Conservation (phyloP, 768 basidiomycete genomes). For the Termitomyces sp. region DNA sequence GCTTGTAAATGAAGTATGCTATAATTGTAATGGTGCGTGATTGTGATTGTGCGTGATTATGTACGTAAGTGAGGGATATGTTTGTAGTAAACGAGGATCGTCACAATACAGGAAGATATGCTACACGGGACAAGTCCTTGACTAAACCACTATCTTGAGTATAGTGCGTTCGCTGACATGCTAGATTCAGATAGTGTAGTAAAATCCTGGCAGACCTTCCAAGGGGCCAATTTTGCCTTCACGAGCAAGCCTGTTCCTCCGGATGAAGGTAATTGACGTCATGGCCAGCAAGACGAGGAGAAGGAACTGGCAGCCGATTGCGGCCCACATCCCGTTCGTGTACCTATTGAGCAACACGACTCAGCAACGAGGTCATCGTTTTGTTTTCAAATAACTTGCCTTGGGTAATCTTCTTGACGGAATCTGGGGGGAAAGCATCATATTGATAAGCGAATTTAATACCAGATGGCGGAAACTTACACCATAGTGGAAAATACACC, state of each 20-base stretch:
- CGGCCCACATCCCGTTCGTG: constrained; percentile 28
- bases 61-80: background rate
- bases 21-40: background rate
- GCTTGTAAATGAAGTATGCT: background rate
- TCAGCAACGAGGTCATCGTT: background rate
- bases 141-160: background rate
- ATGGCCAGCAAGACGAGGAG: constrained; percentile 23
- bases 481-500: constrained; percentile 33
- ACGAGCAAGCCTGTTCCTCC: constrained; percentile 24
- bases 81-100: background rate
- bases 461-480: constrained; percentile 8
- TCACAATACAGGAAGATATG: background rate
- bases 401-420: constrained; percentile 28
- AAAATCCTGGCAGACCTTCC: constrained; percentile 35
- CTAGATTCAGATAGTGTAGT: constrained; percentile 29
- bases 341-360: constrained; percentile 4
- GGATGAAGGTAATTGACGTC: constrained; percentile 22
- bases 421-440: constrained; percentile 7
- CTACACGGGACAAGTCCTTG: background rate
- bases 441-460: background rate
- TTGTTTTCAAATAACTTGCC: constrained; percentile 8
- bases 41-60: background rate
- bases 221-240: constrained; percentile 26
- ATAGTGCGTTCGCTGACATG: background rate
- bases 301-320: constrained; percentile 27